Percentiles rank a stretch among this genome's conserved stretches.
phyloP scores from a whole-genome alignment of 192 early-diverging fungal species.

The Pilobolus umbonatus region DNA sequence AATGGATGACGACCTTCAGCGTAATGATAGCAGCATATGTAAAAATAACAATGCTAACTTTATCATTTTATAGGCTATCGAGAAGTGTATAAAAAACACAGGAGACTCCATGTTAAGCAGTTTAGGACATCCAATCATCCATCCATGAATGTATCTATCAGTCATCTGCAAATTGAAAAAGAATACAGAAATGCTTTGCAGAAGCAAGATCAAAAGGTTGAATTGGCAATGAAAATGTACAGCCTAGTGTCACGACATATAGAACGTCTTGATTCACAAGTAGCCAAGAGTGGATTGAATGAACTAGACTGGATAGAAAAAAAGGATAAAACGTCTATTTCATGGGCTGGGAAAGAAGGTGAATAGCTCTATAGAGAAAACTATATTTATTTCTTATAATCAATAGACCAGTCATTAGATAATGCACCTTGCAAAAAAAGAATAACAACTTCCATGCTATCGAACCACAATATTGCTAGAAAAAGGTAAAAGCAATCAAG shows the following conservation, averaged over 20 bases:
- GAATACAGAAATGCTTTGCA: constrained; percentile 44
- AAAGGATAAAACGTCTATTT: not conserved
- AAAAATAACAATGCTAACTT: not conserved
- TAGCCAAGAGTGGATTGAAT: constrained; percentile 25
- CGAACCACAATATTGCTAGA: too few species aligned
- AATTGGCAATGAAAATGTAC: constrained; percentile 43
- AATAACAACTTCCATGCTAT: too few species aligned
- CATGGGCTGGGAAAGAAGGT: not conserved
- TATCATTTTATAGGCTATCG: constrained; percentile 3
- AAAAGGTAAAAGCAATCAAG: not conserved
- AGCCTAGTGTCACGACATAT: constrained; percentile 42
- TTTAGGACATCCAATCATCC: not conserved
- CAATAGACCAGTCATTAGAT: too few species aligned
- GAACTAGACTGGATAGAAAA: constrained; percentile 24
- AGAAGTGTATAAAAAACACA: constrained; percentile 17
- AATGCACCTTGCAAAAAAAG: not conserved
- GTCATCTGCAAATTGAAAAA: constrained; percentile 31
- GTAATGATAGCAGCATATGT: constrained; percentile 9
- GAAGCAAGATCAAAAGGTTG: constrained; percentile 52
- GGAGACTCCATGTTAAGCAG: constrained; percentile 2
- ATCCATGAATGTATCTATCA: not conserved
- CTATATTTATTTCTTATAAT: too few species aligned
- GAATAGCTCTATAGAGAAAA: not conserved
- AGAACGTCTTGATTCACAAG: constrained; percentile 34
- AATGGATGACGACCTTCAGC: constrained; percentile 48